phyloP scores from a whole-genome alignment of 805 yeast species.

The Saccharomycopsis capsularis region DNA sequence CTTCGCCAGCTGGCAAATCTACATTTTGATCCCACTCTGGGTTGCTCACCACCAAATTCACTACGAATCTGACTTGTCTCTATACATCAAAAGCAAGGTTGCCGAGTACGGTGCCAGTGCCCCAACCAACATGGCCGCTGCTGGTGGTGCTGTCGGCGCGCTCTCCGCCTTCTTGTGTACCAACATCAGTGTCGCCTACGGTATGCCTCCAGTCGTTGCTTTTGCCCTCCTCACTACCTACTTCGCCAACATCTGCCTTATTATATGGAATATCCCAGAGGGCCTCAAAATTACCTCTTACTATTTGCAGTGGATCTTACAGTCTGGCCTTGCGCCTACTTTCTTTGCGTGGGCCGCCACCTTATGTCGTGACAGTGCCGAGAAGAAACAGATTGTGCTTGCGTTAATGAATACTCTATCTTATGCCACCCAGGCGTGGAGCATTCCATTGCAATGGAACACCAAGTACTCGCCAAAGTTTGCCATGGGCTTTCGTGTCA shows the following conservation, averaged over 20 bases:
- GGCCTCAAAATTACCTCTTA: constrained; percentile 1
- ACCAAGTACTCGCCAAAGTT: constrained; percentile 14
- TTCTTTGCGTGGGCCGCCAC: constrained; percentile 18
- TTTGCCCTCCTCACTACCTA: neutral
- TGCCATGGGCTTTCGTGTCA: constrained; percentile 12
- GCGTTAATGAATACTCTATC: constrained; percentile 19
- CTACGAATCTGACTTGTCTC: neutral
- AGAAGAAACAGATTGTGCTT: constrained; percentile 17
- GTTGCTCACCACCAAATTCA: neutral
- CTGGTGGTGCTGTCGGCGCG: neutral
- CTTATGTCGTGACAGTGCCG: constrained; percentile 18
- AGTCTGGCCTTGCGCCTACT: constrained; percentile 15
- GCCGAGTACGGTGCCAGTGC: neutral
- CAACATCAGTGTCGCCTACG: neutral
- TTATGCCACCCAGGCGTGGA: constrained; percentile 20
- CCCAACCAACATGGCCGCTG: neutral
- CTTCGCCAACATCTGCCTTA: neutral
- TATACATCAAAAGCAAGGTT: neutral
- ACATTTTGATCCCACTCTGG: neutral
- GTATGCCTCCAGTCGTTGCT: neutral
- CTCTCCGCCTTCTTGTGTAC: neutral
- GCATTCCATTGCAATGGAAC: constrained; percentile 19
- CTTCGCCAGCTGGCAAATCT: neutral
- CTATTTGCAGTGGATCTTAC: constrained; percentile 2
- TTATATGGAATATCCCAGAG: neutral